phyloP scores from a whole-genome alignment of 2,329 filamentous ascomycete genomes.

The Diaporthe vexans region DNA sequence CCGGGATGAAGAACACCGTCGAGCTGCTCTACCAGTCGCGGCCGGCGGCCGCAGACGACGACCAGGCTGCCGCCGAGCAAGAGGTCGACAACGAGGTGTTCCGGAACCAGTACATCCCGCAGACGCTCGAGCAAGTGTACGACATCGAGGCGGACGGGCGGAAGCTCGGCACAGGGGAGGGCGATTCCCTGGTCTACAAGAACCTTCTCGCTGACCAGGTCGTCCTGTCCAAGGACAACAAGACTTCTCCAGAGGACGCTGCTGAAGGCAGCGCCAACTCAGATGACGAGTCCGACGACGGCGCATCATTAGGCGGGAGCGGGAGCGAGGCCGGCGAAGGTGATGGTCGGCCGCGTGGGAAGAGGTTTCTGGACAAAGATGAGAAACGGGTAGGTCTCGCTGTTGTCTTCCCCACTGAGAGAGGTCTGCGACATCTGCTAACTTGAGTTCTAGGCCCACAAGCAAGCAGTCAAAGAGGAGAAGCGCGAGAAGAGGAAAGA shows the following conservation, averaged over 20 bases:
- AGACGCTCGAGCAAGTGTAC: slow-evolving; percentile 95
- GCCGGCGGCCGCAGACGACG: slow-evolving; percentile 53
- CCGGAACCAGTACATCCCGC: slow-evolving; percentile 95
- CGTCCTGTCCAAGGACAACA: slow-evolving; percentile 55
- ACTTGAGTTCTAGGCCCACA: slow-evolving; percentile 70
- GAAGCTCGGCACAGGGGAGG: slow-evolving; percentile 79
- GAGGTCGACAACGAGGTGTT: slow-evolving; percentile 94
- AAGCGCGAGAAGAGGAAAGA: slow-evolving; percentile 93
- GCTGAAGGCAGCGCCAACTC: slow-evolving; percentile 55
- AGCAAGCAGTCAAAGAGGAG: slow-evolving; percentile 92
- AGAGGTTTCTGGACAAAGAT: slow-evolving; percentile 92
- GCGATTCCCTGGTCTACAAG: slow-evolving; percentile 85
- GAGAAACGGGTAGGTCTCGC: slow-evolving; percentile 75
- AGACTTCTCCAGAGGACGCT: slow-evolving; percentile 50
- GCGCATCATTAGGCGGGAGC: slow-evolving; percentile 62
- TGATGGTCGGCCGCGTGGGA: slow-evolving; percentile 80
- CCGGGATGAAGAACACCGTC: slow-evolving; percentile 72
- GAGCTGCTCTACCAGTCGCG: slow-evolving; percentile 76
- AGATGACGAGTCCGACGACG: slow-evolving; percentile 62
- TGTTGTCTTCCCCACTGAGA: neutral
- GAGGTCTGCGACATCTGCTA: neutral
- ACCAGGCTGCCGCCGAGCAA: slow-evolving; percentile 63
- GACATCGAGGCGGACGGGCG: slow-evolving; percentile 93
- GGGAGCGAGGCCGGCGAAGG: slow-evolving; percentile 70
- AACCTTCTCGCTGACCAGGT: slow-evolving; percentile 83